phyloP scores from a whole-genome alignment of 1,139 yeast genomes.

The Kodamaea ohmeri region DNA sequence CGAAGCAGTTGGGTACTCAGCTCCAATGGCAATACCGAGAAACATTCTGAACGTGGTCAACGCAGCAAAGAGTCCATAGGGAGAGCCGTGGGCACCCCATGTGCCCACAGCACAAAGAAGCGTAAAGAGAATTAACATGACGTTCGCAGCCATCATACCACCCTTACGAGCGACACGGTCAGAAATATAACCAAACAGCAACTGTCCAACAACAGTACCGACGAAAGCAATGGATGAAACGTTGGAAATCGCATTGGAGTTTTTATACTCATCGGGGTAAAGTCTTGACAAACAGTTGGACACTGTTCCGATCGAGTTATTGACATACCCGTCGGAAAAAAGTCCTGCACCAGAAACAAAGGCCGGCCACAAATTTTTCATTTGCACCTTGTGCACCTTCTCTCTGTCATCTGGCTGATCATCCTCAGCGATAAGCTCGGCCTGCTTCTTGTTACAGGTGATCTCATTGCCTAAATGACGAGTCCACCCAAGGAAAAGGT shows the following conservation, averaged over 20 bases:
- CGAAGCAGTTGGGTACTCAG: conserved; percentile 92
- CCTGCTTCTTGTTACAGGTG: conserved; percentile 32
- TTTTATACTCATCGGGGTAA: conserved; percentile 31
- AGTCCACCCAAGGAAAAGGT: conserved; percentile 40
- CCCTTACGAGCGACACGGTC: conserved; percentile 50
- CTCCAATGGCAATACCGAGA: conserved; percentile 81
- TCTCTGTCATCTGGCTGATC: conserved; percentile 23
- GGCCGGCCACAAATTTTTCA: conserved; percentile 26
- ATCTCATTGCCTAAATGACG: conserved; percentile 35
- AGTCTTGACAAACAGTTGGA: conserved; percentile 35
- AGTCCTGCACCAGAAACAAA: conserved; percentile 45
- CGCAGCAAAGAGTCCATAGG: conserved; percentile 73
- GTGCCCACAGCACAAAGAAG: conserved; percentile 64
- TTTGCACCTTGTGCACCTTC: conserved; percentile 22
- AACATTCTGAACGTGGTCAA: conserved; percentile 82
- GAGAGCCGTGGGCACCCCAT: conserved; percentile 68
- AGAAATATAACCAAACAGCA: conserved; percentile 41
- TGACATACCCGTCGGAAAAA: conserved; percentile 53
- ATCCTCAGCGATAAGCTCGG: conserved; percentile 16
- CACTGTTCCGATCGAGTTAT: conserved; percentile 49
- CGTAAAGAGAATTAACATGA: conserved; percentile 48
- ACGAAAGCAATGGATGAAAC: conserved; percentile 51
- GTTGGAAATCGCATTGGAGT: conserved; percentile 39
- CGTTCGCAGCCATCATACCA: conserved; percentile 45
- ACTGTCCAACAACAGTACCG: conserved; percentile 51